phyloP scores from a whole-genome alignment of 2,329 filamentous ascomycete species.

The Tothia fuscella region DNA sequence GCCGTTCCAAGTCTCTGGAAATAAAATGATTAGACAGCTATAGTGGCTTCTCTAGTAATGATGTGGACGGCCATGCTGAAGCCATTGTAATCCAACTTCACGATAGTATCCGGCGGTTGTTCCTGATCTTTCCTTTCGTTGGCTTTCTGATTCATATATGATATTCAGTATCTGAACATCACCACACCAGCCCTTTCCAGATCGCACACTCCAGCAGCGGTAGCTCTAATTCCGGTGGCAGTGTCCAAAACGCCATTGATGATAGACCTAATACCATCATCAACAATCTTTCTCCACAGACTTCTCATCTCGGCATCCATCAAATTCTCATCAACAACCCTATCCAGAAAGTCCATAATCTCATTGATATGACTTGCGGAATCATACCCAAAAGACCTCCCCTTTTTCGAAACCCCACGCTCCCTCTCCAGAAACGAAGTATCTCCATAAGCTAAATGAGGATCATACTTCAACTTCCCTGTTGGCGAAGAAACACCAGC shows the following conservation, averaged over 20 bases:
- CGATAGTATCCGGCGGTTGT: too few species aligned
- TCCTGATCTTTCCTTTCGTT: too few species aligned
- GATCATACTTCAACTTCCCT: conserved; percentile 5
- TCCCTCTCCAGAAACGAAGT: neutral
- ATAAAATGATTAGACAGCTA: too few species aligned
- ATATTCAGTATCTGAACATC: conserved; percentile 27
- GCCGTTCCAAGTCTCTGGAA: too few species aligned
- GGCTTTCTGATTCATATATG: too few species aligned
- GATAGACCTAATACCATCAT: conserved; percentile 22
- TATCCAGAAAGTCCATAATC: conserved; percentile 25
- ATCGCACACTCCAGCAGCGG: conserved; percentile 23
- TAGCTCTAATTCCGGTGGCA: conserved; percentile 17
- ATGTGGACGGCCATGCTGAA: too few species aligned
- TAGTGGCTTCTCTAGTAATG: too few species aligned
- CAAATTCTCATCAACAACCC: conserved; percentile 19
- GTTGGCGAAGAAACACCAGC: conserved; percentile 9
- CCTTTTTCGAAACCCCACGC: neutral
- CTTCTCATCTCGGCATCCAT: conserved; percentile 16
- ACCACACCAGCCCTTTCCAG: conserved; percentile 25
- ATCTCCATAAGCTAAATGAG: neutral
- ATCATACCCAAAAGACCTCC: conserved; percentile 11
- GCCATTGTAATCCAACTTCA: too few species aligned
- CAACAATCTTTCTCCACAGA: conserved; percentile 21
- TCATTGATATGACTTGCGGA: conserved; percentile 23
- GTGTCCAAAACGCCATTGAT: conserved; percentile 25